Evolutionary conservation across 78 protist genomes (phyloP).

Genomic region (Andalucia godoyi): DNA sequence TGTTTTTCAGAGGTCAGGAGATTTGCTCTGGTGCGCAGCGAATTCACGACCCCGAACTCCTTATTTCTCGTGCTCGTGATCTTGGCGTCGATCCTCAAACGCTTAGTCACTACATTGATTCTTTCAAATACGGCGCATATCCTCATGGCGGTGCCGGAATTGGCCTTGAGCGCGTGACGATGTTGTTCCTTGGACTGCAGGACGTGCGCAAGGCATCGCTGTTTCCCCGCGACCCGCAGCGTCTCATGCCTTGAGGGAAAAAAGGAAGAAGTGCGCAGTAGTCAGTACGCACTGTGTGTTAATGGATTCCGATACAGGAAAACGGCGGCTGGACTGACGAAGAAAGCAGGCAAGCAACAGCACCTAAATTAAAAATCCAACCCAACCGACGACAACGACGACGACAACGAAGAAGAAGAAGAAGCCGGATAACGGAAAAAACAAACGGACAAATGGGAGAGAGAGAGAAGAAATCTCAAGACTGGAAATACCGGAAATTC

Average conservation of each 20-base stretch:
- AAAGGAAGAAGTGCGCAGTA: too few relatives aligned
- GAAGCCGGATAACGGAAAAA: too few relatives aligned
- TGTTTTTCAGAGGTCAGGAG: constrained; percentile 97
- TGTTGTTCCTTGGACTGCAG: constrained; percentile 86
- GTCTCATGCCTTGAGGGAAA: constrained; percentile 64
- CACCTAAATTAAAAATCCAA: too few relatives aligned
- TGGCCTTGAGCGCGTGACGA: constrained; percentile 90
- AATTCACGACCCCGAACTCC: constrained; percentile 83
- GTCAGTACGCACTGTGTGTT: too few relatives aligned
- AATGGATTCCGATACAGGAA: too few relatives aligned
- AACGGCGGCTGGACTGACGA: too few relatives aligned
- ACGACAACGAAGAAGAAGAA: too few relatives aligned
- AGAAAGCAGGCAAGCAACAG: too few relatives aligned
- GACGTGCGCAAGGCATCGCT: constrained; percentile 87
- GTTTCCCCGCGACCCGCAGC: constrained; percentile 93
- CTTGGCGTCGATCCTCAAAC: constrained; percentile 36
- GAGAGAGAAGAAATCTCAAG: too few relatives aligned
- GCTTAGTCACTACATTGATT: constrained; percentile 74
- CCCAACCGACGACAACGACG: too few relatives aligned
- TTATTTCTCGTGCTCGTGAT: constrained; percentile 32
- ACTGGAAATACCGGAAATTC: too few relatives aligned
- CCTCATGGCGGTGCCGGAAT: constrained; percentile 99
- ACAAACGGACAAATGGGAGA: too few relatives aligned
- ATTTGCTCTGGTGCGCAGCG: constrained; percentile 99
- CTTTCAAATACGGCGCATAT: constrained; percentile 90